Evolutionary conservation across 345 rosid species (phyloP), one percentile per base, ranked within the genome.

Genomic region (Eucalyptus regnans): DNA sequence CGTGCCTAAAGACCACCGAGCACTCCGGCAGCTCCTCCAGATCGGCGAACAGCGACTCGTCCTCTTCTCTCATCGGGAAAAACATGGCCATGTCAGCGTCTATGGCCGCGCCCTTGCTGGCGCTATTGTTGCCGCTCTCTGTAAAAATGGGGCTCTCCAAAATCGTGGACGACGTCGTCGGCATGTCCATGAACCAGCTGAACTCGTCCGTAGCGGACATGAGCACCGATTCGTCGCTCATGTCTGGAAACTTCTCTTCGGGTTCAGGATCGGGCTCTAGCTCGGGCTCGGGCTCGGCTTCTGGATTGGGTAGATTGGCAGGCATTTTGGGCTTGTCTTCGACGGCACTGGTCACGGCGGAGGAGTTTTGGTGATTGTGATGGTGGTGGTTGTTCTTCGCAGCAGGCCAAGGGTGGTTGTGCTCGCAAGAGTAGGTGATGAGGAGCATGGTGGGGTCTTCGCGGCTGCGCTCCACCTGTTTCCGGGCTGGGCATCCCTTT

Each of bases 21-120:
- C 96, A 98, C 95, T 98, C 99, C 91, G 99, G 99, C 91, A 98
- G 91, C 95, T 98, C 99, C 8, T 94, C 99, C 20, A 98, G 99
- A 92, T 97, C 99, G 79, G 99, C 99, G 91, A 96, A 97, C 90
- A 98, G 88, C 50, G 96, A 96, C 93, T 98, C 99, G 87, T 98
- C 99, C 91, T 97, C 98, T 71, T 95, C 97, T 49, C 96, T 87
- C 93, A 95, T 91, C 49, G 96, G 95, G 60, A 96, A 94, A 89
- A 92, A 93, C 94, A 96, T 68, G 17, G 93, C 93, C 89, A 93
- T 48, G 90, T 96, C 95, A 1, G 89, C 86, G 14, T 88, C 92
- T 31, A 86, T 49, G 4, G 89, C 58, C 22, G 10, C 23, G 22
- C 71, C 41, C 27, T 54, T 68, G 85, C 87, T n/a, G 43, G 60